These are phyloP conservation scores for Plantago major DNA, from an alignment of 257 asterid species.

Conservation along the genomic window DNA sequence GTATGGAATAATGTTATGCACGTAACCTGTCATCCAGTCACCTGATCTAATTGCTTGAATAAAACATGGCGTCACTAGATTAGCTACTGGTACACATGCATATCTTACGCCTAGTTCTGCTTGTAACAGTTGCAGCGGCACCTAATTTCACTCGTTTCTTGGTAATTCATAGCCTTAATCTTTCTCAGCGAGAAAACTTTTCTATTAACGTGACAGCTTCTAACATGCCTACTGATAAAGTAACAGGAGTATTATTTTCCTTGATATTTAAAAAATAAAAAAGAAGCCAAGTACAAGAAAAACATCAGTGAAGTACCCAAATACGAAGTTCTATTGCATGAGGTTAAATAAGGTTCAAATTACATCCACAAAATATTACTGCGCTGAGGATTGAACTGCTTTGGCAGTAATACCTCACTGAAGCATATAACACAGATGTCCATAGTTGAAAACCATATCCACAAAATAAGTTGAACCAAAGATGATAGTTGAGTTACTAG, in stretches of 20 bases:
- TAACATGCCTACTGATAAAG: neutral
- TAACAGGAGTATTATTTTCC: neutral
- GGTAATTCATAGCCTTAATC: too few species aligned
- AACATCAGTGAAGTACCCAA: neutral
- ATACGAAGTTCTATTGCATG: neutral
- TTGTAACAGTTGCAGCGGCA: too few species aligned
- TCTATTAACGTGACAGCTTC: neutral
- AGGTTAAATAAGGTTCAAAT: neutral
- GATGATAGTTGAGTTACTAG: constrained; percentile 14
- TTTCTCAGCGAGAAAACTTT: neutral
- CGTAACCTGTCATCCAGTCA: neutral
- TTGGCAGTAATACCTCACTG: neutral
- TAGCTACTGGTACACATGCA: too few species aligned
- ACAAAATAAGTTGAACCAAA: constrained; percentile 1
- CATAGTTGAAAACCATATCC: neutral
- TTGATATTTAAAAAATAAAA: neutral
- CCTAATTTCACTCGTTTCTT: too few species aligned
- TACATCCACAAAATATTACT: constrained; percentile 2
- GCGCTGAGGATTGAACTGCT: neutral
- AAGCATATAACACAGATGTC: constrained; percentile 2
- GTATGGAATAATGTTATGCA: neutral
- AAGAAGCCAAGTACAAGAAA: neutral
- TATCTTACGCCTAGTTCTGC: too few species aligned
- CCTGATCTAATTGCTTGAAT: neutral
- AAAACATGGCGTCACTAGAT: too few species aligned